These are phyloP conservation scores for Trichoderma sp. DNA, from an alignment of 2,329 filamentous ascomycete genomes.

Conservation along the genomic window DNA sequence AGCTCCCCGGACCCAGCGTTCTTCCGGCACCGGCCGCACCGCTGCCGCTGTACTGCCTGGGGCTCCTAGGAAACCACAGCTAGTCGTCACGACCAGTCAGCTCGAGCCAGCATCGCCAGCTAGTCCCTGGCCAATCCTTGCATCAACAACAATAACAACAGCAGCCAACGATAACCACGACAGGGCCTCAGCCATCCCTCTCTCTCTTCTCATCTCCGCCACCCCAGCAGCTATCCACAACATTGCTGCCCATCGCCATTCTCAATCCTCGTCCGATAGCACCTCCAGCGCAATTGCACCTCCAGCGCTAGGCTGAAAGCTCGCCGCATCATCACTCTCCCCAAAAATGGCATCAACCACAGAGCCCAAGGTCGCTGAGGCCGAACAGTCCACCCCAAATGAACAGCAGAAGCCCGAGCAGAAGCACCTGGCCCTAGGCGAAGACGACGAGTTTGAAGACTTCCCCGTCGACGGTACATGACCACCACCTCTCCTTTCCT, in stretches of 20 bases:
- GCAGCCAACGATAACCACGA: conserved; percentile 1
- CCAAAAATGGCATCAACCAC: conserved; percentile 34
- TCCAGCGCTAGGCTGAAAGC: conserved; percentile 8
- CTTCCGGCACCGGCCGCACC: conserved; percentile 23
- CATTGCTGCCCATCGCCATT: background rate
- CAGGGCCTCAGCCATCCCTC: background rate
- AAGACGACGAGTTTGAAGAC: conserved; percentile 99
- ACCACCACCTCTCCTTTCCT: background rate
- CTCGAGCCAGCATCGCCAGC: background rate
- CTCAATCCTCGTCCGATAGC: background rate
- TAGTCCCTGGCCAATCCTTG: conserved; percentile 1
- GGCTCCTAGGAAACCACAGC: conserved; percentile 18
- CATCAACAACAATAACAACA: conserved; percentile 13
- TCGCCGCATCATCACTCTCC: conserved; percentile 15
- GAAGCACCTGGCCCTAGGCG: conserved; percentile 72
- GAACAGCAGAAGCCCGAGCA: conserved; percentile 43
- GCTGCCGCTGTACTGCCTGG: background rate
- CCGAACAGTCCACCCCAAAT: conserved; percentile 28
- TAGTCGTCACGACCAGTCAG: conserved; percentile 14
- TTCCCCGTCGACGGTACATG: conserved; percentile 89
- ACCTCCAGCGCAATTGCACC: background rate
- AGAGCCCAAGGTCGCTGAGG: conserved; percentile 38
- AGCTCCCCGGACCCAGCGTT: conserved; percentile 19
- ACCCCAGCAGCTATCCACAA: background rate
- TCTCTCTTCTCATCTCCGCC: background rate